A percentile compares a stretch with the other conserved stretches of the same genome.
These are phyloP conservation scores for Decorospora gaudefroyi DNA, from an alignment of 2,329 filamentous ascomycete genomes.

Conservation along the genomic window DNA sequence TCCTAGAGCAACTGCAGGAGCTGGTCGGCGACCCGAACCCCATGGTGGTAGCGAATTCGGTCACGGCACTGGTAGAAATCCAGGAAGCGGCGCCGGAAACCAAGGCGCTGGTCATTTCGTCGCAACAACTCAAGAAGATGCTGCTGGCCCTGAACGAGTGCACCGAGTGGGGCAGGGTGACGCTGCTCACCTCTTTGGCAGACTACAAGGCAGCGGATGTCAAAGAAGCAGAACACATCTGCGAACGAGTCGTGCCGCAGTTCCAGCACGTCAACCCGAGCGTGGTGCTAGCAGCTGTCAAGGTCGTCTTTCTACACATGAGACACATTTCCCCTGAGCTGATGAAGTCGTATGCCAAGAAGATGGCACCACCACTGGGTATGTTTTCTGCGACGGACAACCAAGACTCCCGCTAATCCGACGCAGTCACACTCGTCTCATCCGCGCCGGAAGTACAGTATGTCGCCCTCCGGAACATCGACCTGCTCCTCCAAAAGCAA, in stretches of 20 bases:
- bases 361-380: conserved; percentile 97
- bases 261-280: conserved; percentile 99
- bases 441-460: conserved; percentile 98
- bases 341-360: conserved; percentile 86
- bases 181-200: conserved; percentile 85
- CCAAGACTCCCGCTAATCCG: conserved; percentile 29
- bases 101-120: conserved; percentile 79
- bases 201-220: conserved; percentile 85
- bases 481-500: conserved; percentile 91
- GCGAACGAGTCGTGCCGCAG: conserved; percentile 91
- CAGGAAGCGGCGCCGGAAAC: conserved; percentile 89
- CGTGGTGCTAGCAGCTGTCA: conserved; percentile 95
- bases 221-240: conserved; percentile 98
- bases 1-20: conserved; percentile 90
- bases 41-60: conserved; percentile 98
- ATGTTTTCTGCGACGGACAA: conserved; percentile 37
- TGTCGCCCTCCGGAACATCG: conserved; percentile 93
- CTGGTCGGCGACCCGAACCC: conserved; percentile 97
- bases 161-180: conserved; percentile 97
- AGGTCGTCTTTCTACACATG: conserved; percentile 98
- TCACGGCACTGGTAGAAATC: conserved; percentile 91
- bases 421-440: conserved; percentile 85
- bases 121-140: conserved; percentile 87
- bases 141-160: conserved; percentile 96
- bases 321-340: conserved; percentile 76